Evolutionary conservation across 805 yeast species (phyloP).

Genomic region (Myxozyma monticola): DNA sequence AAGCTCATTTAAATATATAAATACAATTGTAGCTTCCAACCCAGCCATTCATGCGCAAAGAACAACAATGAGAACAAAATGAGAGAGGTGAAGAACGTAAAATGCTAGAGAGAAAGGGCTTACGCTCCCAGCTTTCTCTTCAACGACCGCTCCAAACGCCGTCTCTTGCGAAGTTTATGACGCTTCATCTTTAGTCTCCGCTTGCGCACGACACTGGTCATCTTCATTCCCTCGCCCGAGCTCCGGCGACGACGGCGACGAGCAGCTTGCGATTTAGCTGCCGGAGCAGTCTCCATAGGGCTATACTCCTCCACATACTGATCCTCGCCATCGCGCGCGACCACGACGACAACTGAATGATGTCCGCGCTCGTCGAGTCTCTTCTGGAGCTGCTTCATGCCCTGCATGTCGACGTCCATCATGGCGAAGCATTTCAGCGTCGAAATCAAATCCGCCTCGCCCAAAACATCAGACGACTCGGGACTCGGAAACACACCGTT

Average conservation of each 20-base stretch:
- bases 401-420: conserved; percentile 15
- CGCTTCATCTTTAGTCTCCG: conserved; percentile 96
- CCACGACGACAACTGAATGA: conserved; percentile 3
- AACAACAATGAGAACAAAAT: background rate
- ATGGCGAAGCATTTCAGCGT: conserved; percentile 16
- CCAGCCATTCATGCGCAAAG: too few relatives aligned
- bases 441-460: conserved; percentile 9
- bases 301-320: conserved; percentile 3
- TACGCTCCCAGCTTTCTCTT: conserved; percentile 38
- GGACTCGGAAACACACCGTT: background rate
- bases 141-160: conserved; percentile 75
- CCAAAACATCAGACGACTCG: conserved; percentile 8
- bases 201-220: conserved; percentile 45
- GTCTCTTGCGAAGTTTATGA: conserved; percentile 95
- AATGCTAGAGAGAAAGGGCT: background rate
- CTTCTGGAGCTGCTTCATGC: conserved; percentile 15
- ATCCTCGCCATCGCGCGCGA: conserved; percentile 2
- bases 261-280: conserved; percentile 6
- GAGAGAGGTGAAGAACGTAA: too few relatives aligned
- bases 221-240: conserved; percentile 18
- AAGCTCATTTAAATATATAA: too few relatives aligned
- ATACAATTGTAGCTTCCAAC: too few relatives aligned
- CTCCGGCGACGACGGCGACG: conserved; percentile 1
- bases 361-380: conserved; percentile 15
- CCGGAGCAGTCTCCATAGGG: background rate